A percentile compares a stretch with the other conserved stretches of the same genome.
Evolutionary conservation across 345 rosid species (phyloP).

Genomic region (Hibiscus syriacus): DNA sequence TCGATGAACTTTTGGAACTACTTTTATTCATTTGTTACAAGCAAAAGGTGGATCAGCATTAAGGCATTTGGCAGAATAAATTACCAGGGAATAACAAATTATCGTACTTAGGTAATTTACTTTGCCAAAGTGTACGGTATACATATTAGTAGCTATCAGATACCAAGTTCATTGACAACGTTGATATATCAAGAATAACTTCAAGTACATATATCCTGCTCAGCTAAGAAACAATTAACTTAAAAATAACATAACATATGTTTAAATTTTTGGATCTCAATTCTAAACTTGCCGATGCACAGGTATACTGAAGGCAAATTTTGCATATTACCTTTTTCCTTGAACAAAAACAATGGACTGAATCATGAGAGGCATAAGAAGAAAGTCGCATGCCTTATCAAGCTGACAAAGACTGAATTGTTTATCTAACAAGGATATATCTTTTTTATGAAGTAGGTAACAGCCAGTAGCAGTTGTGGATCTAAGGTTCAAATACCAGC

Average conservation of each 20-base stretch:
- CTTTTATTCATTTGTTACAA: constrained; percentile 62
- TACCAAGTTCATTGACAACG: neutral
- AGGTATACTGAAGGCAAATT: too few species aligned
- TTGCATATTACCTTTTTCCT: too few species aligned
- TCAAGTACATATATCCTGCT: neutral
- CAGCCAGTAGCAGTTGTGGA: too few species aligned
- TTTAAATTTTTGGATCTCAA: neutral
- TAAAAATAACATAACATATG: neutral
- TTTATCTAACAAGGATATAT: neutral
- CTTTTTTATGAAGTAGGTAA: too few species aligned
- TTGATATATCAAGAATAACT: neutral
- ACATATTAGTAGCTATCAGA: neutral
- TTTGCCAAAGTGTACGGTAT: neutral
- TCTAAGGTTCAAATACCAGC: neutral
- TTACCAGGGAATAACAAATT: neutral
- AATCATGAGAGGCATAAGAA: neutral
- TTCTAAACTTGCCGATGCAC: neutral
- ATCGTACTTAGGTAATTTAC: neutral
- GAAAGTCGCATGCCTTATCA: neutral
- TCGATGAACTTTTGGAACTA: constrained; percentile 34
- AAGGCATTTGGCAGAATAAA: neutral
- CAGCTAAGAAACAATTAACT: neutral
- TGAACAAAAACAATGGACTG: neutral
- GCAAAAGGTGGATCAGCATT: neutral
- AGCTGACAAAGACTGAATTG: neutral